Base-by-base conservation (phyloP, 306 rosid species). In the Vicia sativa region DNA sequence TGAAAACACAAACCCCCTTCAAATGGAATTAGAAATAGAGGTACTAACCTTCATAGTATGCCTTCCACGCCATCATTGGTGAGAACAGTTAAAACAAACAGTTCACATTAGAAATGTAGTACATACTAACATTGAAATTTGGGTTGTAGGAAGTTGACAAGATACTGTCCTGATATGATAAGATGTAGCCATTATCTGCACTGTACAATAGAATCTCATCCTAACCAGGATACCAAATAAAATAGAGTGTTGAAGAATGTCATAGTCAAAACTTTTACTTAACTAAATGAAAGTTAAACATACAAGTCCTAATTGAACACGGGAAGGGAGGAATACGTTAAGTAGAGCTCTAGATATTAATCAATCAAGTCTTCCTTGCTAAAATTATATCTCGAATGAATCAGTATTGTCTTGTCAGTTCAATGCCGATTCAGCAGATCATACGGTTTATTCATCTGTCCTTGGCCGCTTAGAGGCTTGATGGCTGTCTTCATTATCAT, bases 391-490 rank as follows among this genome's bases (percentile, higher is more conserved):
- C 71, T 67, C 44, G 67, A 48, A 70, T 34, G 70, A 81, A 76
- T 74, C 84, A 71, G 70, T 44, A 67, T 70, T 28, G 68, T 75
- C 77, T 61, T 50, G 74, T 68, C 79, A 67, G 78, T 75, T 83
- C 74, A 84, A 85, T 37, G 73, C 85, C 72, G 78, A 84, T 82
- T 77, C 77, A 34, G 74, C 43, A 61, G 74, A 80, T 56, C 77
- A 59, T 41, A 72, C 28, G 43, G 67, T 65, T 71, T 73, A 85
- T 72, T 85, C 89, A 12, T 79, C 86, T 26, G 79, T 79, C 78
- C 86, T 82, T 42, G 38, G 79, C 73, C 95, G 97, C 85, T 89
- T 92, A 41, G 84, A 15, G 67, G 86, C 71, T 48, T 55, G 86
- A 50, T 66, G 62, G 46, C 72, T 18, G 49, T 85, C 80, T 71